Evolutionary conservation across 1,284 basidiomycete genomes (phyloP).

Genomic region (Phaffia rhodozyma): DNA sequence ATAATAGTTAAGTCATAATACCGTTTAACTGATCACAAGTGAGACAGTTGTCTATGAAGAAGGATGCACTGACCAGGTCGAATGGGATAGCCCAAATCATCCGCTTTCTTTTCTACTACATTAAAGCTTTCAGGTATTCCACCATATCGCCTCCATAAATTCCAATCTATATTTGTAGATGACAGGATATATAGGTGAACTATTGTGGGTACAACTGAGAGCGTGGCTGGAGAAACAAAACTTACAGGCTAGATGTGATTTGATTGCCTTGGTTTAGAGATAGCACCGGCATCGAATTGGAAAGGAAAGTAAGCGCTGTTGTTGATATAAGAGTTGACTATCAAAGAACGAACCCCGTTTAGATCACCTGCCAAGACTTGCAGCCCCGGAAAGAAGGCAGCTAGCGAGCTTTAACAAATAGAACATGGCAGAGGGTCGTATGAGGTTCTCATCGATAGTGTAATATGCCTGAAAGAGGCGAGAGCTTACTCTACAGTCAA

Average conservation of each 20-base stretch:
- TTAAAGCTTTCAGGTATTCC: slow-evolving; percentile 85
- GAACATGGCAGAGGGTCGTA: neutral
- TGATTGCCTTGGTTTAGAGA: slow-evolving; percentile 26
- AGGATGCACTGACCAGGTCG: slow-evolving; percentile 47
- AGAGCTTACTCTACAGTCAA: slow-evolving; percentile 65
- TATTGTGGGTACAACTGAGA: slow-evolving; percentile 2
- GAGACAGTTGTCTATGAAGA: neutral
- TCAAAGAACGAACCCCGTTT: slow-evolving; percentile 38
- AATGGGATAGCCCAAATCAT: slow-evolving; percentile 69
- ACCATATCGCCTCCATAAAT: slow-evolving; percentile 70
- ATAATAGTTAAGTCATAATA: slow-evolving; percentile 1
- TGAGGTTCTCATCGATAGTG: slow-evolving; percentile 21
- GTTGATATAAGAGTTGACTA: no score
- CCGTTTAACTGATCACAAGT: neutral
- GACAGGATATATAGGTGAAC: neutral
- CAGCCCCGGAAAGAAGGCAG: slow-evolving; percentile 39
- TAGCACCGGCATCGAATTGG: no score
- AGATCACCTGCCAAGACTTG: slow-evolving; percentile 83
- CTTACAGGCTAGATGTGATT: slow-evolving; percentile 67
- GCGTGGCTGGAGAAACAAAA: slow-evolving; percentile 14
- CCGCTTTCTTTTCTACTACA: slow-evolving; percentile 56
- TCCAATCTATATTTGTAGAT: slow-evolving; percentile 51
- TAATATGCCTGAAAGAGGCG: slow-evolving; percentile 68
- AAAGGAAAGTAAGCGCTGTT: no score
- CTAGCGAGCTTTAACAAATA: slow-evolving; percentile 29